Conservation (phyloP, 2,329 filamentous ascomycete species). For the Blumeriella jaapii region DNA sequence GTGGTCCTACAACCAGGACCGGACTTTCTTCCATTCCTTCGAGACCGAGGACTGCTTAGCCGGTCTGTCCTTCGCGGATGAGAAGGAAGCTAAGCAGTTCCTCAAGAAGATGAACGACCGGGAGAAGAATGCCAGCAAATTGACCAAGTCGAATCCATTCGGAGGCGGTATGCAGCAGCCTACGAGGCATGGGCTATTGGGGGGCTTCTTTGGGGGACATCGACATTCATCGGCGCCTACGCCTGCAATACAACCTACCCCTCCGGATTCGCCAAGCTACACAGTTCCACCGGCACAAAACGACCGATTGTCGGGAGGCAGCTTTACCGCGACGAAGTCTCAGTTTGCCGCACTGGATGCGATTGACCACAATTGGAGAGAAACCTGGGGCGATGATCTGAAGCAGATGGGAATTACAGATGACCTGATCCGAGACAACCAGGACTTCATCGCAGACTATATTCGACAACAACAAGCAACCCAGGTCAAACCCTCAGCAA, state of each 20-base stretch:
- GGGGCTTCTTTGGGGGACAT: constrained; percentile 47
- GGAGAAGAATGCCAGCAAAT: constrained; percentile 90
- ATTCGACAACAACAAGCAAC: constrained; percentile 44
- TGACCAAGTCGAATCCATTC: constrained; percentile 70
- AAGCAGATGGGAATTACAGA: constrained; percentile 51
- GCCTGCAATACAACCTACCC: constrained; percentile 32
- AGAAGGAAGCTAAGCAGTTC: constrained; percentile 95
- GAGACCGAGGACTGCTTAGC: constrained; percentile 89
- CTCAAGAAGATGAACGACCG: constrained; percentile 95
- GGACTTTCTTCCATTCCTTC: constrained; percentile 95
- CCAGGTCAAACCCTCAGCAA: constrained; percentile 29
- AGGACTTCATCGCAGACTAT: constrained; percentile 57
- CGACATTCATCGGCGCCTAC: constrained; percentile 46
- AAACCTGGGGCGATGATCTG: constrained; percentile 53
- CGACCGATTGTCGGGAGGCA: constrained; percentile 32
- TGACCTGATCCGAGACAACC: constrained; percentile 56
- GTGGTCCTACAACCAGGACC: constrained; percentile 92
- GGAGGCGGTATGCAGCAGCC: constrained; percentile 35
- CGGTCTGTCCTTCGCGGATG: constrained; percentile 84
- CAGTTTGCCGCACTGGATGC: constrained; percentile 52
- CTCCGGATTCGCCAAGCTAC: constrained; percentile 44
- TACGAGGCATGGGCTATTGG: constrained; percentile 37
- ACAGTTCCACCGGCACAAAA: constrained; percentile 28
- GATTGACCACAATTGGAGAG: constrained; percentile 53
- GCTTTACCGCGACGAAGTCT: constrained; percentile 38